Conservation (phyloP, 805 yeast species). For the Kodamaea restingae region DNA sequence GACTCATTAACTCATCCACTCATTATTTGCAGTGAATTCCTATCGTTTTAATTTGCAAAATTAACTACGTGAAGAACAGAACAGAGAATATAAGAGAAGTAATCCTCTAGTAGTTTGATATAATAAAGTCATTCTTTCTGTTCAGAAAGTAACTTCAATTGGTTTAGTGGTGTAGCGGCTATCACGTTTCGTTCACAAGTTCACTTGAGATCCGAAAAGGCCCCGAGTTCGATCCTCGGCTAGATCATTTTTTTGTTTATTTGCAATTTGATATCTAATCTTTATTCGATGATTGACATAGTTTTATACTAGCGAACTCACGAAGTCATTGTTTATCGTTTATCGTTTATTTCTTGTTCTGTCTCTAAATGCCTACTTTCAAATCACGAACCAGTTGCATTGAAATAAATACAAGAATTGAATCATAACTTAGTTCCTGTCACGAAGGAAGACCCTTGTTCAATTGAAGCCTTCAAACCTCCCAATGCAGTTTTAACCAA, state of each 20-base stretch:
- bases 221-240: conserved; percentile 45
- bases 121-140: no score
- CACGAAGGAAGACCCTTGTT: conserved; percentile 39
- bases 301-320: no score
- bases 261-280: not conserved
- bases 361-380: no score
- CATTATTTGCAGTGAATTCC: no score
- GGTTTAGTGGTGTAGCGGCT: conserved; percentile 42
- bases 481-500: conserved; percentile 35
- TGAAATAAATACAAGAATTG: not conserved
- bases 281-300: not conserved
- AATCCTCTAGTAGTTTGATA: no score
- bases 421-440: conserved; percentile 32
- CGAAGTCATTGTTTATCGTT: no score
- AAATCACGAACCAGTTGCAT: no score
- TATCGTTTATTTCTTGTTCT: no score
- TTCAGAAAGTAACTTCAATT: not conserved
- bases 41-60: no score
- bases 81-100: no score
- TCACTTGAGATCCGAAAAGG: conserved; percentile 36
- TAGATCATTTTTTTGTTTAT: conserved; percentile 22
- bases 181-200: conserved; percentile 40
- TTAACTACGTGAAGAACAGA: no score
- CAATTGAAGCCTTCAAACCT: conserved; percentile 37
- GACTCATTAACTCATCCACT: no score